A percentile compares a stretch with the other conserved stretches of the same genome.
Evolutionary conservation across 345 rosid genomes (phyloP).

Genomic region (Ceriops tagal): DNA sequence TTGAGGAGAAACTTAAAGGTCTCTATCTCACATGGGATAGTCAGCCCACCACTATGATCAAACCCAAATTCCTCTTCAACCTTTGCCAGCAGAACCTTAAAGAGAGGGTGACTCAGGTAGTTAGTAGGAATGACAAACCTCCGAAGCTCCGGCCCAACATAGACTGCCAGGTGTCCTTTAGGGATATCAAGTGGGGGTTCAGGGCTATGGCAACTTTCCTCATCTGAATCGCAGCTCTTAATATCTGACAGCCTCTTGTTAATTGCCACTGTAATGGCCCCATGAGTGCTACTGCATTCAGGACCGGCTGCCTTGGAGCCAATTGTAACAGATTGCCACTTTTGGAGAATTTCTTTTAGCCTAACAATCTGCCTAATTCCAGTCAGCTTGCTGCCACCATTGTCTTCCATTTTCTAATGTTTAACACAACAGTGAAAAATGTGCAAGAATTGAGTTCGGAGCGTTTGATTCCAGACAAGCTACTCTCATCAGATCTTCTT

Average conservation of each 20-base stretch:
- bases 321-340: constrained; percentile 79
- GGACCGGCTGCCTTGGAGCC: constrained; percentile 38
- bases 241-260: constrained; percentile 50
- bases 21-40: constrained; percentile 94
- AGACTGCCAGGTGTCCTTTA: constrained; percentile 84
- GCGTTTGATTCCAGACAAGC: constrained; percentile 24
- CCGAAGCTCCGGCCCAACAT: constrained; percentile 84
- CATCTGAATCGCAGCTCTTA: constrained; percentile 66
- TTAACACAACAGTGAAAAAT: constrained; percentile 23
- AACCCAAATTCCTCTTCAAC: constrained; percentile 93
- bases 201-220: constrained; percentile 71
- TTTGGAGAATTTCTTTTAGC: constrained; percentile 81
- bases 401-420: constrained; percentile 52
- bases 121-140: constrained; percentile 88
- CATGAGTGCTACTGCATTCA: constrained; percentile 16
- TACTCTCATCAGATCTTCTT: constrained; percentile 46
- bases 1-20: constrained; percentile 82
- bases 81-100: constrained; percentile 82
- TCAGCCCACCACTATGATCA: constrained; percentile 78
- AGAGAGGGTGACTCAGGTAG: constrained; percentile 79
- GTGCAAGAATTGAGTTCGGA: constrained; percentile 23
- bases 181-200: constrained; percentile 79
- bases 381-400: constrained; percentile 50
- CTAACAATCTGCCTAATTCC: constrained; percentile 81
- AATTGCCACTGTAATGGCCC: constrained; percentile 40